phyloP scores from a whole-genome alignment of 2,329 filamentous ascomycete genomes.

The Thermothelomyces thermophilus region DNA sequence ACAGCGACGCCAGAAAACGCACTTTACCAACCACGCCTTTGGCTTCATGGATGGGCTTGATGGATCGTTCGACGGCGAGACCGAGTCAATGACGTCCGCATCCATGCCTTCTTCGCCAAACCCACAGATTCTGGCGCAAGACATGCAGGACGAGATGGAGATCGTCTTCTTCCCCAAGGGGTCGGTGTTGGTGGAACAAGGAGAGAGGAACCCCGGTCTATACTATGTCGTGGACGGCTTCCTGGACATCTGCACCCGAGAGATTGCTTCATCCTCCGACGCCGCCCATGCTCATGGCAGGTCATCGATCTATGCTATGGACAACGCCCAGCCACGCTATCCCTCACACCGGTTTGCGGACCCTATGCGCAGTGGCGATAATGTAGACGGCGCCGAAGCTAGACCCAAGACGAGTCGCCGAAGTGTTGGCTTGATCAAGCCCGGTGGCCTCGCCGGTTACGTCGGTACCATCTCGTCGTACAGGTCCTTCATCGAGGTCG shows the following conservation, averaged over 20 bases:
- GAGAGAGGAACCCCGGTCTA: constrained; percentile 89
- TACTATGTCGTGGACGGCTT: constrained; percentile 99
- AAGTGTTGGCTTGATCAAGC: constrained; percentile 86
- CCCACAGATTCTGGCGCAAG: constrained; percentile 61
- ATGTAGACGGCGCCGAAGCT: constrained; percentile 36
- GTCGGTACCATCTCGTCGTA: constrained; percentile 92
- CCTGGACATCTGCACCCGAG: constrained; percentile 82
- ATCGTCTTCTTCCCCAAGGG: constrained; percentile 97
- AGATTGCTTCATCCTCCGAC: constrained; percentile 47
- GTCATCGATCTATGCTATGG: constrained; percentile 32
- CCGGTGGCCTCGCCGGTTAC: constrained; percentile 89
- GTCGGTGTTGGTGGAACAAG: constrained; percentile 90
- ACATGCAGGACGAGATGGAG: constrained; percentile 86
- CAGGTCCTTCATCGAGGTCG: constrained; percentile 91
- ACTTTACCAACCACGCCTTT: constrained; percentile 78
- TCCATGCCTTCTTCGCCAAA: constrained; percentile 56
- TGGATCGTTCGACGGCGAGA: constrained; percentile 69
- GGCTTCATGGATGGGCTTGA: constrained; percentile 85
- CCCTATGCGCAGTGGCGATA: constrained; percentile 24
- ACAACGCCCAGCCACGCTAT: constrained; percentile 27
- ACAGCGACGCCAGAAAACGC: constrained; percentile 67
- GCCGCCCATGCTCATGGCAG: constrained; percentile 35
- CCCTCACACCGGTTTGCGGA: constrained; percentile 7
- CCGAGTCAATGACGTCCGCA: constrained; percentile 74
- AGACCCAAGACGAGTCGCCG: constrained; percentile 46